Evolutionary conservation across 768 basidiomycete genomes (phyloP).

Genomic region (Clavaria fumosa): DNA sequence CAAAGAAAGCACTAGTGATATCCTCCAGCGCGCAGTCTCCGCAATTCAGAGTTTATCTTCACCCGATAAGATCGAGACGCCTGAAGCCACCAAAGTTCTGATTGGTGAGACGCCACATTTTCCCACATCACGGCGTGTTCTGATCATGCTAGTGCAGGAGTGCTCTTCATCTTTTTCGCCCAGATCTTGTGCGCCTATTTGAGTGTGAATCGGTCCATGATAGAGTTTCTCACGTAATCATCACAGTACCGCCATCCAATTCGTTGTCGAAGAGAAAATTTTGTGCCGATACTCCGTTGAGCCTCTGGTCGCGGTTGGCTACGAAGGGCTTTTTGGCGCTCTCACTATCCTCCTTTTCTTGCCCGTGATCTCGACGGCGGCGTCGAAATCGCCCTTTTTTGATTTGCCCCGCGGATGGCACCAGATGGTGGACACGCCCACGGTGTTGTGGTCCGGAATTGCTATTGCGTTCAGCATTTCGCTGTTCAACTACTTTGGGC

Average conservation of each 20-base stretch:
- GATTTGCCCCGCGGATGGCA: constrained; percentile 81
- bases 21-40: constrained; percentile 16
- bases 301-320: constrained; percentile 87
- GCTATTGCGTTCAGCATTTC: constrained; percentile 67
- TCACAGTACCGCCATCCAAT: constrained; percentile 72
- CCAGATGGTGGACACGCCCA: constrained; percentile 71
- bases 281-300: constrained; percentile 59
- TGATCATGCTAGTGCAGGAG: constrained; percentile 33
- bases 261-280: constrained; percentile 56
- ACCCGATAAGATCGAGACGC: constrained; percentile 34
- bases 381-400: constrained; percentile 55
- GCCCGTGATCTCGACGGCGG: constrained; percentile 63
- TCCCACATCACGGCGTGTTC: constrained; percentile 10
- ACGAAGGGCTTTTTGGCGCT: constrained; percentile 85
- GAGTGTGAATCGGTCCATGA: constrained; percentile 6
- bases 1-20: constrained; percentile 26
- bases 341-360: constrained; percentile 64
- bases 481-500: constrained; percentile 78
- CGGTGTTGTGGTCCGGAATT: constrained; percentile 50
- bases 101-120: constrained; percentile 36
- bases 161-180: constrained; percentile 85
- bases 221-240: constrained; percentile 1
- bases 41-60: constrained; percentile 19
- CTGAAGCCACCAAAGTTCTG: constrained; percentile 54
- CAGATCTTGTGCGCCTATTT: constrained; percentile 68